A percentile compares a stretch with the other conserved stretches of the same genome.
phyloP scores from a whole-genome alignment of 768 basidiomycete genomes.

The Panus rudis region DNA sequence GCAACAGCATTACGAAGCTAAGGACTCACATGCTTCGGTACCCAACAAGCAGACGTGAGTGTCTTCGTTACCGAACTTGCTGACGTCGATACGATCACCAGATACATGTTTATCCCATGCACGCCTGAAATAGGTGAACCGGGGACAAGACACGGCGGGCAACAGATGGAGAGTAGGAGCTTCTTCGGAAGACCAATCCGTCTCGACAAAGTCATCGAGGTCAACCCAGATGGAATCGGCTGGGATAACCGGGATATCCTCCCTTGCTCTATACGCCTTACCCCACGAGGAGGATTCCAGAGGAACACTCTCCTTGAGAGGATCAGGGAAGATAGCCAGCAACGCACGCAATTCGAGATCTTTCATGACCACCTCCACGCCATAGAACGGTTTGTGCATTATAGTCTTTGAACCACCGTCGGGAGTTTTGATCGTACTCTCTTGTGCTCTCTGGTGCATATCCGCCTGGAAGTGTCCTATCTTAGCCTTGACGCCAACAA shows the following conservation, averaged over 20 bases:
- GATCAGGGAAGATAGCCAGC: slow-evolving; percentile 70
- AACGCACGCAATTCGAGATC: slow-evolving; percentile 72
- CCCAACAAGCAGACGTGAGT: slow-evolving; percentile 80
- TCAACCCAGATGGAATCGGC: slow-evolving; percentile 64
- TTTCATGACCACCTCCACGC: slow-evolving; percentile 76
- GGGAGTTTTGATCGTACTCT: slow-evolving; percentile 53
- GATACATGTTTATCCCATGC: slow-evolving; percentile 32
- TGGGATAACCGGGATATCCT: slow-evolving; percentile 36
- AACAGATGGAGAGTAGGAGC: slow-evolving; percentile 61
- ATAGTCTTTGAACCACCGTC: slow-evolving; percentile 52
- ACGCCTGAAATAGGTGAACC: slow-evolving; percentile 74
- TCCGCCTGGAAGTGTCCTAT: slow-evolving; percentile 81
- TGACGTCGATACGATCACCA: slow-evolving; percentile 36
- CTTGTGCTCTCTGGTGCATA: slow-evolving; percentile 88
- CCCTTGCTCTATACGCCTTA: slow-evolving; percentile 42
- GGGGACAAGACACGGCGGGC: slow-evolving; percentile 71
- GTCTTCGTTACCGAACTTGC: slow-evolving; percentile 82
- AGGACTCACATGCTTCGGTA: slow-evolving; percentile 54
- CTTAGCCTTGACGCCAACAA: slow-evolving; percentile 81
- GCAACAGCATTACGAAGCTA: not conserved
- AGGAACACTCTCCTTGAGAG: slow-evolving; percentile 53
- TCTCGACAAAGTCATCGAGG: slow-evolving; percentile 75
- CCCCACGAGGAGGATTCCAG: slow-evolving; percentile 39
- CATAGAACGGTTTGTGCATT: slow-evolving; percentile 80
- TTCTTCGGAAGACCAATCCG: slow-evolving; percentile 51